Conservation (phyloP, 148 eudicot genomes). For the Rhododendron vialii region DNA sequence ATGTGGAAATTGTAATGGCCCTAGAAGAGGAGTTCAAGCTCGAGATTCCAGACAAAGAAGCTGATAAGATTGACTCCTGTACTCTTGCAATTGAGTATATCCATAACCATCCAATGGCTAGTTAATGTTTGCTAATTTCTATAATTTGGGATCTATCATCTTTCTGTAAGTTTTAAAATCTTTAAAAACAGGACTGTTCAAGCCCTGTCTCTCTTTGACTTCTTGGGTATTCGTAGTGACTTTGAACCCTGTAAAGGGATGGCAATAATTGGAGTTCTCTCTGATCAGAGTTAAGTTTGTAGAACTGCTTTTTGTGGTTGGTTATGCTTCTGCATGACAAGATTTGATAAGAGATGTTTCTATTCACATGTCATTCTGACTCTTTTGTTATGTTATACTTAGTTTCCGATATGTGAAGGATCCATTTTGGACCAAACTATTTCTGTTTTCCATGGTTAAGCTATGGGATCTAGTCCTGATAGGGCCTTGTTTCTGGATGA, state of each 20-base stretch:
- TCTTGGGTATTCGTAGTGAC: not conserved
- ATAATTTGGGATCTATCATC: not conserved
- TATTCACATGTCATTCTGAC: not conserved
- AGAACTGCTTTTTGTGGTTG: not conserved
- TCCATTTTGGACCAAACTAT: not conserved
- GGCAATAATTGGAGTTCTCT: conserved; percentile 4
- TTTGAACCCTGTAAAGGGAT: not conserved
- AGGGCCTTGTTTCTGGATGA: not conserved
- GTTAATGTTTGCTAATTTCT: conserved; percentile 20
- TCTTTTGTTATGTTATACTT: not conserved
- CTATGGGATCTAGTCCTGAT: not conserved
- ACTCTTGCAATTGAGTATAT: conserved; percentile 79
- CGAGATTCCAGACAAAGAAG: conserved; percentile 87
- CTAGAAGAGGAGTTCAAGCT: conserved; percentile 85
- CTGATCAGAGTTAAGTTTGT: not conserved
- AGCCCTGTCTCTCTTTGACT: not conserved
- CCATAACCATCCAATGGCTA: conserved; percentile 76
- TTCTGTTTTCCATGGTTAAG: not conserved
- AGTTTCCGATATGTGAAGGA: not conserved
- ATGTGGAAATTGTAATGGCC: conserved; percentile 57
- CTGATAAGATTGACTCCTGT: conserved; percentile 71
- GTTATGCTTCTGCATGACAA: not conserved
- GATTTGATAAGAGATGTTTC: not conserved
- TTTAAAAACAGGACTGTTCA: not conserved
- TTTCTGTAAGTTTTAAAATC: not conserved